Conservation (phyloP, 2,329 filamentous ascomycete genomes). For the Neospermospora avenae region DNA sequence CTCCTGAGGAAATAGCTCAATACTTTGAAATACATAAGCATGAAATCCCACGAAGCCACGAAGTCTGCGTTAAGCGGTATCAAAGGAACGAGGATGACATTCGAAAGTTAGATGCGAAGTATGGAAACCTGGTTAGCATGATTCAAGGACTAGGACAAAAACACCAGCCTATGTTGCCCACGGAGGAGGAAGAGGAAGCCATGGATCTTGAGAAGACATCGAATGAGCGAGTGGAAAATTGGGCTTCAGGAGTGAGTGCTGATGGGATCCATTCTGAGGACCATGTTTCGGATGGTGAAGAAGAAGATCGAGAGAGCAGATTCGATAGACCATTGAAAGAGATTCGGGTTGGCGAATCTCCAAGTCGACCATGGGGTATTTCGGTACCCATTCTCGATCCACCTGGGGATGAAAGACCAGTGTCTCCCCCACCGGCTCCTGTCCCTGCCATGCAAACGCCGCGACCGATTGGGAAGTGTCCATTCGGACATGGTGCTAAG, state of each 20-base stretch:
- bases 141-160: conserved; percentile 85
- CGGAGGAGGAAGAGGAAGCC: conserved; percentile 44
- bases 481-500: conserved; percentile 42
- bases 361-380: conserved; percentile 91
- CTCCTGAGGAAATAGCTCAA: conserved; percentile 85
- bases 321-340: conserved; percentile 87
- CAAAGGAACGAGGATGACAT: conserved; percentile 84
- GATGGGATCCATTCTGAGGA: conserved; percentile 44
- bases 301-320: conserved; percentile 61
- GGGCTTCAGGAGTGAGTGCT: conserved; percentile 74
- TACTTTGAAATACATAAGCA: conserved; percentile 97
- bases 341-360: conserved; percentile 88
- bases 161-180: conserved; percentile 81
- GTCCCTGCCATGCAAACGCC: conserved; percentile 34
- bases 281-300: conserved; percentile 37
- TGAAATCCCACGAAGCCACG: conserved; percentile 88
- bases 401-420: conserved; percentile 40
- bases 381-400: conserved; percentile 63
- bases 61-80: conserved; percentile 86
- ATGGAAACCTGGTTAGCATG: conserved; percentile 83
- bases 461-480: conserved; percentile 49
- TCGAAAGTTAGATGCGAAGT: conserved; percentile 87
- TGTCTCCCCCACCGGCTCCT: conserved; percentile 56
- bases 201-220: conserved; percentile 49
- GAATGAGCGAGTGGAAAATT: conserved; percentile 74